Evolutionary conservation across 495 filamentous ascomycete species (phyloP), one percentile per base, ranked within the genome.

Genomic region (Trypethelium eluteriae): DNA sequence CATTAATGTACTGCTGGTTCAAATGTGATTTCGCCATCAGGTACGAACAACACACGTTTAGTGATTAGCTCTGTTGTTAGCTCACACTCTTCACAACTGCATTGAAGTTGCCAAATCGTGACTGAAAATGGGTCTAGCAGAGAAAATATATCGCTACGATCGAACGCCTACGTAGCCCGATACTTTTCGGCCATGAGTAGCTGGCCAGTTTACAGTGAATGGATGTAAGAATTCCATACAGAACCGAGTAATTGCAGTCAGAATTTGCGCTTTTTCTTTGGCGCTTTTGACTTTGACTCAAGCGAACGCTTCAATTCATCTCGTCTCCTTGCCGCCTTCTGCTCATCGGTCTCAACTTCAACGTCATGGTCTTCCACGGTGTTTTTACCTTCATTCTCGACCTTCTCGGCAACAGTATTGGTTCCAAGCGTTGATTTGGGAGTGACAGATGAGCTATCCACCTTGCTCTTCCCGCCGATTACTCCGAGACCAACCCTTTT

Each of bases 281-380:
- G 74, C 14, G 70, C 70, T 64, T 74, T 74, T 0, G 70, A 66
- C 62, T 75, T 76, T 50, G 69, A 67, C 57, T 74, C 75, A 36
- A 76, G 62, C 63, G 75, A 69, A 4, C 74, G 67, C 67, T 77
- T 77, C 66, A 79, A 66, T 68, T 77, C 72, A 14, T 65, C 64
- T 47, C 77, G 63, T 68, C 72, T 77, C 36, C 75, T 65, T 39
- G 77, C 71, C n/a, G 74, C 76, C 38, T 72, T 71, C 50, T 77
- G 75, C 56, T 75, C 68, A 4, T 72, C 67, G n/a, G 74, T 73
- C 67, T 79, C 77, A 32, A 39, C 25, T 11, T 50, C 39, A 41
- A 64, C 62, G n/a, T 70, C 38, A n/a, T 61, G 38, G 39, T 62
- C 61, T 62, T 64, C 66, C 5, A 25, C n/a, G 18, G n/a, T 5